phyloP scores from a whole-genome alignment of 2,329 filamentous ascomycete genomes.

The Pseudogymnoascus sp. region DNA sequence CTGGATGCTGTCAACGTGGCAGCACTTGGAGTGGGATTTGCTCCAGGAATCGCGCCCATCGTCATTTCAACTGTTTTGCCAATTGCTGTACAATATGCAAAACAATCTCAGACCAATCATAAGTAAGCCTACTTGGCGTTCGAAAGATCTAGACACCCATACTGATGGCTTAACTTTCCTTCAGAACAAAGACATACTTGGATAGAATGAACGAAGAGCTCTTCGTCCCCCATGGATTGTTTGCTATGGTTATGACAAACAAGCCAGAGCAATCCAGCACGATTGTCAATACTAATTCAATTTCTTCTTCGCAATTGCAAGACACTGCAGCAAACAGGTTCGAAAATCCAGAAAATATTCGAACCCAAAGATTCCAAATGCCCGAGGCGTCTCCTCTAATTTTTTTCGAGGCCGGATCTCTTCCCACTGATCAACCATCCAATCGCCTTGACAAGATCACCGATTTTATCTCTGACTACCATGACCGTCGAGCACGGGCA shows the following conservation, averaged over 20 bases:
- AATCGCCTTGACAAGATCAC: constrained; percentile 10
- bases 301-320: neutral
- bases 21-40: constrained; percentile 32
- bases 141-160: neutral
- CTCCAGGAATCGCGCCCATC: constrained; percentile 35
- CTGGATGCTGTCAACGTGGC: constrained; percentile 37
- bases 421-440: neutral
- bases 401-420: constrained; percentile 25
- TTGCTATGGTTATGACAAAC: constrained; percentile 48
- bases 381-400: constrained; percentile 35
- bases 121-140: constrained; percentile 15
- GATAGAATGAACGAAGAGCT: constrained; percentile 48
- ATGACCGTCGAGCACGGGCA: constrained; percentile 20
- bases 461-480: constrained; percentile 22
- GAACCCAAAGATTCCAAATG: constrained; percentile 20
- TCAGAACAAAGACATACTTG: constrained; percentile 43
- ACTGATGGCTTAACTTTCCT: constrained; percentile 10
- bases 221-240: constrained; percentile 50
- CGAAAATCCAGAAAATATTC: neutral
- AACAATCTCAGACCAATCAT: constrained; percentile 26
- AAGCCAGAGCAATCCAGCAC: constrained; percentile 31
- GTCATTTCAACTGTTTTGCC: constrained; percentile 39
- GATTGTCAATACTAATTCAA: constrained; percentile 1
- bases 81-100: constrained; percentile 35
- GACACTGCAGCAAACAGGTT: neutral